Evolutionary conservation across 2,329 filamentous ascomycete species (phyloP).

Genomic region (Pseudogymnoascus sp.): DNA sequence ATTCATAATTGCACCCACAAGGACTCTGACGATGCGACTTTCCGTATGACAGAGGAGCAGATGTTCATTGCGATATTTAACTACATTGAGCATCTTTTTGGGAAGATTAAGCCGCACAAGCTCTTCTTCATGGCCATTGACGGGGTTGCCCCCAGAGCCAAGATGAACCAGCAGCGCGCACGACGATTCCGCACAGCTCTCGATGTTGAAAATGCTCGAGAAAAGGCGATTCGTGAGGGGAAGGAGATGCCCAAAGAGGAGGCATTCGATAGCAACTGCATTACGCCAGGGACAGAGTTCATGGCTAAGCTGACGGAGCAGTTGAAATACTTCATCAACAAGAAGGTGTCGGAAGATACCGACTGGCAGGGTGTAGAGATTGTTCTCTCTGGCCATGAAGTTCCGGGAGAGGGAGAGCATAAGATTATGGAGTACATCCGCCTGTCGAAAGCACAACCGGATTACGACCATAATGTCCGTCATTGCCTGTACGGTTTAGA

Average conservation of each 20-base stretch:
- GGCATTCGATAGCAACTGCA: slow-evolving; percentile 97
- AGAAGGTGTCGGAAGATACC: slow-evolving; percentile 92
- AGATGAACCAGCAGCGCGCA: slow-evolving; percentile 99
- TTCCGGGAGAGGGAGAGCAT: slow-evolving; percentile 95
- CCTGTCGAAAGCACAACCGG: slow-evolving; percentile 87
- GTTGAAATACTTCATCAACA: slow-evolving; percentile 96
- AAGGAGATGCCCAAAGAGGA: slow-evolving; percentile 91
- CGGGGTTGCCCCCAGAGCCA: slow-evolving; percentile 91
- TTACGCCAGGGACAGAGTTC: slow-evolving; percentile 93
- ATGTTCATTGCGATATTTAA: slow-evolving; percentile 99
- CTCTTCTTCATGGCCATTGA: slow-evolving; percentile 99
- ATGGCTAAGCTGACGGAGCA: slow-evolving; percentile 95
- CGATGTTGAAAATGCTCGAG: slow-evolving; percentile 79
- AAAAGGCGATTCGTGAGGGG: slow-evolving; percentile 85
- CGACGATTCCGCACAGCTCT: slow-evolving; percentile 90
- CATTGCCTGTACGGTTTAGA: slow-evolving; percentile 97
- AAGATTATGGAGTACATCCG: slow-evolving; percentile 99
- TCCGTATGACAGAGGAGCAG: slow-evolving; percentile 91
- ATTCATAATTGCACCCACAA: slow-evolving; percentile 99
- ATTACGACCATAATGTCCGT: slow-evolving; percentile 85
- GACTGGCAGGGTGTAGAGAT: slow-evolving; percentile 98
- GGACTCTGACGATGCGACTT: slow-evolving; percentile 83
- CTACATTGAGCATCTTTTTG: slow-evolving; percentile 97
- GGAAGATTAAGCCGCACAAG: slow-evolving; percentile 97
- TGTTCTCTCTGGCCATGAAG: slow-evolving; percentile 93